Percentiles rank a stretch among this genome's conserved stretches.
phyloP scores from a whole-genome alignment of 2,329 filamentous ascomycete genomes.

The Pestalotiopsis sp. region DNA sequence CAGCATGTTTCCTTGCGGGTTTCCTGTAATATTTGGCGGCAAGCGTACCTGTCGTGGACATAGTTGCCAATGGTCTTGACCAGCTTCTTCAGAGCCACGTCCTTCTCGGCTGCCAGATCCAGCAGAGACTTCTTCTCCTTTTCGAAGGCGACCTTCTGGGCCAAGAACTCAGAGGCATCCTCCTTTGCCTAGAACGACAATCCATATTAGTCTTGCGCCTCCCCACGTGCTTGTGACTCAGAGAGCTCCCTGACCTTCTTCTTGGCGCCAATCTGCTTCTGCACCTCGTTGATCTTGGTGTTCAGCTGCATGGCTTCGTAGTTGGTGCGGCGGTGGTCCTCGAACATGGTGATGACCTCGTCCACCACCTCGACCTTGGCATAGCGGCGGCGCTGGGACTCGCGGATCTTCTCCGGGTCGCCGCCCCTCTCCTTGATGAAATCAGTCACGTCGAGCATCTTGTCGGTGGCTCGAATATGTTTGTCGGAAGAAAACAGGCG shows the following conservation, averaged over 20 bases:
- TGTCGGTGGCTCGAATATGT: constrained; percentile 16
- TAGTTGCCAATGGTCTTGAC: constrained; percentile 86
- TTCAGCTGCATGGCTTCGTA: constrained; percentile 81
- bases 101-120: constrained; percentile 75
- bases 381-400: constrained; percentile 82
- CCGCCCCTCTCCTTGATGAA: constrained; percentile 87
- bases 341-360: constrained; percentile 83
- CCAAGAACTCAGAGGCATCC: constrained; percentile 77
- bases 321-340: constrained; percentile 79
- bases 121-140: constrained; percentile 81
- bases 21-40: constrained; percentile 27
- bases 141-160: constrained; percentile 76
- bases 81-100: constrained; percentile 72
- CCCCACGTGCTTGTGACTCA: background rate
- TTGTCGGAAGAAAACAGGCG: background rate
- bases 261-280: constrained; percentile 88
- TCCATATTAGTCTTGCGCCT: background rate
- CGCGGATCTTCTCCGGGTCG: constrained; percentile 86
- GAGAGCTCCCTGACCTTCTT: constrained; percentile 67
- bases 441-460: constrained; percentile 76
- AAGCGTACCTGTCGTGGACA: constrained; percentile 68
- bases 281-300: constrained; percentile 81
- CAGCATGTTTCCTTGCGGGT: constrained; percentile 17
- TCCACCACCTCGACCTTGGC: constrained; percentile 85
- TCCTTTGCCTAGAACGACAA: constrained; percentile 68